Conservation (phyloP, 345 rosid species). For the Psidium guajava region DNA sequence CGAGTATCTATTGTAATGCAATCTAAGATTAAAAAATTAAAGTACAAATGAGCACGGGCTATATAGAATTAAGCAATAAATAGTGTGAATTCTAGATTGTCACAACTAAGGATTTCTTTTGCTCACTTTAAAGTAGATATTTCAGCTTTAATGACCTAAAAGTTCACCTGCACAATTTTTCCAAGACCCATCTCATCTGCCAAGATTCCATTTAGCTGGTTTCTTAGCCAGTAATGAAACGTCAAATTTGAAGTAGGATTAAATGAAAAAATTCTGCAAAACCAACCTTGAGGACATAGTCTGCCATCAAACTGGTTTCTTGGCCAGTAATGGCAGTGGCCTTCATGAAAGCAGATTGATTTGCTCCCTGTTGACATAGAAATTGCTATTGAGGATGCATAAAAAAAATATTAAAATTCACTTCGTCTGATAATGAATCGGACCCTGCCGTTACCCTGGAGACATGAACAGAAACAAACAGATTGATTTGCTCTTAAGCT, state of each 20-base stretch:
- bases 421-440: not conserved
- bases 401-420: not conserved
- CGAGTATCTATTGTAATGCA: too few relatives aligned
- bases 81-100: too few relatives aligned
- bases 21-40: too few relatives aligned
- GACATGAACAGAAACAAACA: not conserved
- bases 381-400: not conserved
- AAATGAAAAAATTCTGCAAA: not conserved
- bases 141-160: too few relatives aligned
- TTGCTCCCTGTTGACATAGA: conserved; percentile 7
- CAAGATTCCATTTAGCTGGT: too few relatives aligned
- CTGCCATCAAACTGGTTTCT: conserved; percentile 18
- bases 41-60: too few relatives aligned
- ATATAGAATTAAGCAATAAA: too few relatives aligned
- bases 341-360: conserved; percentile 23
- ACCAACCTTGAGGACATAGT: conserved; percentile 29
- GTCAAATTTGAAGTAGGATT: not conserved
- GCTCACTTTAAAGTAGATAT: too few relatives aligned
- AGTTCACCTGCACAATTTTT: too few relatives aligned
- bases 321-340: conserved; percentile 26
- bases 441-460: not conserved
- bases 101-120: too few relatives aligned
- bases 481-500: not conserved
- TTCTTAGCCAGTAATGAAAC: too few relatives aligned
- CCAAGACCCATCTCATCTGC: too few relatives aligned